These are phyloP conservation scores for Fusarium poae DNA, from an alignment of 2,329 filamentous ascomycete genomes.

Conservation along the genomic window DNA sequence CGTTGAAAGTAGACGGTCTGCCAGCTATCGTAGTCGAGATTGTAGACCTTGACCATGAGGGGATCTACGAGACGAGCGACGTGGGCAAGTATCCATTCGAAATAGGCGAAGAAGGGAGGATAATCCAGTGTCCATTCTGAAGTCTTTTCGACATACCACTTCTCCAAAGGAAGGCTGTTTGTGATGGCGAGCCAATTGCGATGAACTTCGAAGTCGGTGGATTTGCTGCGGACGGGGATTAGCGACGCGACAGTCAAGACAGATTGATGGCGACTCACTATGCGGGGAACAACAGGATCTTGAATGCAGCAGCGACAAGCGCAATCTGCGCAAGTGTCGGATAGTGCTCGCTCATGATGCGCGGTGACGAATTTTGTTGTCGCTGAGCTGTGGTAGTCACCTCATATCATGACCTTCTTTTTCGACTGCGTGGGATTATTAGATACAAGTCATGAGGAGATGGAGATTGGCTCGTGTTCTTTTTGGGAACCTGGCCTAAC, in stretches of 20 bases:
- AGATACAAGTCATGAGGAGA: conserved; percentile 37
- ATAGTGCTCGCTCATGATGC: conserved; percentile 80
- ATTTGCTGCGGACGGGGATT: conserved; percentile 75
- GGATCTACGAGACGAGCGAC: conserved; percentile 82
- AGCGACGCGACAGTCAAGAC: conserved; percentile 12
- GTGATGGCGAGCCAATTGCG: conserved; percentile 99
- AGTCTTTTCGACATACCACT: conserved; percentile 98
- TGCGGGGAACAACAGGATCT: conserved; percentile 91
- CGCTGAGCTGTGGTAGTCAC: conserved; percentile 30
- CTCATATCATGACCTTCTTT: conserved; percentile 44
- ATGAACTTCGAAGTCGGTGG: conserved; percentile 98
- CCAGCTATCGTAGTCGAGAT: conserved; percentile 90
- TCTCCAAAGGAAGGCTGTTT: conserved; percentile 83
- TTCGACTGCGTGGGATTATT: neutral
- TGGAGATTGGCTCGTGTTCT: conserved; percentile 42
- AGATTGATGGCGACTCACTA: conserved; percentile 74
- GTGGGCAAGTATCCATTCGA: conserved; percentile 93
- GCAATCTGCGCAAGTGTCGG: conserved; percentile 92
- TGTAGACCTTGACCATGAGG: conserved; percentile 83
- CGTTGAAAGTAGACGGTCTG: conserved; percentile 95
- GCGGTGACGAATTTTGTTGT: conserved; percentile 30
- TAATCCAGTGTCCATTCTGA: conserved; percentile 99
- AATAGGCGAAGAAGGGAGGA: conserved; percentile 96
- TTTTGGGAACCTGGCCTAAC: conserved; percentile 18
- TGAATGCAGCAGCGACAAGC: conserved; percentile 86